Evolutionary conservation across 805 yeast species (phyloP), one percentile per base, ranked within the genome.

Genomic region (Teunomyces kruisii): DNA sequence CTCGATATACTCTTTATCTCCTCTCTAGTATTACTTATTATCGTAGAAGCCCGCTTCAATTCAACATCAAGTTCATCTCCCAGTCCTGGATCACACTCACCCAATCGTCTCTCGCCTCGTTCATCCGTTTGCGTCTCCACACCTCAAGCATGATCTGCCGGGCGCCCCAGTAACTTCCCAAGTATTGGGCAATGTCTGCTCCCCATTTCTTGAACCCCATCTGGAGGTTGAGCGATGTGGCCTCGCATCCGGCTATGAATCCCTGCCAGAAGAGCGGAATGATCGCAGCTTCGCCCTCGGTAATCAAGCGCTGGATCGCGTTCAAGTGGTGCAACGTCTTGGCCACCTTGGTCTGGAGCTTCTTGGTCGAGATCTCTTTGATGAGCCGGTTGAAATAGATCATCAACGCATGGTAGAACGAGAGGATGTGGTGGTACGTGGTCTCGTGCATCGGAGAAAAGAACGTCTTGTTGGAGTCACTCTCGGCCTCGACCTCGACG

Each of bases 231-330:
- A 63, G 54, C 5, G 83, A 79, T 47, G 79, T 76, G 9, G 90
- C 84, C 49, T 86, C 89, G 56, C 94, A 84, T 0, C 95, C 96
- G 1, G 92, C 90, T 36, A 89, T 84, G 53, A 89, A 89, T 0
- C 94, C 95, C 57, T 86, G 92, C 94, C 96, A 89, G 54, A 88
- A 81, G 28, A 88, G 67, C 3, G 97, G 96, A 29, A 84, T 79
- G 41, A 81, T 80, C 15, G 84, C 76, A 1, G 84, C 81, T 42
- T 71, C 68, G 19, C 79, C 81, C 15, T 74, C 65, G 6, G 76
- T 75, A 28, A 84, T 80, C 40, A 87, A 67, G 32, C 62, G 58
- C 46, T 82, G 86, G 44, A 89, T 77, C 45, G 75, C 70, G 55
- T 84, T 81, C 52, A 88, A 66, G 57, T 85, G 89, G 17, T 72